Base-by-base conservation (phyloP, 208 protist species). In the Leishmania guyanensis region DNA sequence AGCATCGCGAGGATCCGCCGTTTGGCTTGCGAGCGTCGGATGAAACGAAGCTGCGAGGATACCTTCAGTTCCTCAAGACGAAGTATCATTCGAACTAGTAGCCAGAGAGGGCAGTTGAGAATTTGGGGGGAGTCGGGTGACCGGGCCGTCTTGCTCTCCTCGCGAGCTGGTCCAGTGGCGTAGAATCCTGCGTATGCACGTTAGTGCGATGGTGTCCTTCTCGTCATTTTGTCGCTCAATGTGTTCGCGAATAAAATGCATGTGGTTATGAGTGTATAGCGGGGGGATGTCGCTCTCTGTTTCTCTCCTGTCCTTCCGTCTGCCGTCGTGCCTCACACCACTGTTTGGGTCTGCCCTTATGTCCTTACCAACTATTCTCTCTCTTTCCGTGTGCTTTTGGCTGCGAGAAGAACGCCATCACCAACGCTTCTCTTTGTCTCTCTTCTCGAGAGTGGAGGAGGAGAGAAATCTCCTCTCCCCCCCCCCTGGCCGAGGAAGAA, bases 21-120 rank as follows among this genome's bases (percentile, higher is more conserved):
- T 96, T 97, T 80, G 94, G 94, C 14, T 85, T 97, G 3, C 87
- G 86, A 16, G 84, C 91, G 6, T 88, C 90, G 17, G 89, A 95
- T 70, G 92, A 92, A 53, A 53, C 79, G 26, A 94, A 94, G 65
- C 84, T 97, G 56, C 85, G 86, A 5, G 77, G 71, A 16, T 97
- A 95, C 68, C 85, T 95, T 20, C 64, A 89, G n/a, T 91, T 94
- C 75, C 51, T 95, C 26, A 94, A 92, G 68, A 77, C 82, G 22
- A 95, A 94, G 77, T 85, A 94, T 46, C 51, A 84, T 53, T 54
- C 62, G 16, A 26, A 12, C 9, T 77, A 79, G 68, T 87, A 74
- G 36, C 5, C 36, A 39, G 4, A 22, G 51, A 62, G 17, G 48
- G 26, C 46, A 33, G 69, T 20, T 54, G 43, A 22, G 39, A 43